Evolutionary conservation across 352 stramenopile species (phyloP), one percentile per base, ranked within the genome.

Genomic region (Pythium sukuiense): DNA sequence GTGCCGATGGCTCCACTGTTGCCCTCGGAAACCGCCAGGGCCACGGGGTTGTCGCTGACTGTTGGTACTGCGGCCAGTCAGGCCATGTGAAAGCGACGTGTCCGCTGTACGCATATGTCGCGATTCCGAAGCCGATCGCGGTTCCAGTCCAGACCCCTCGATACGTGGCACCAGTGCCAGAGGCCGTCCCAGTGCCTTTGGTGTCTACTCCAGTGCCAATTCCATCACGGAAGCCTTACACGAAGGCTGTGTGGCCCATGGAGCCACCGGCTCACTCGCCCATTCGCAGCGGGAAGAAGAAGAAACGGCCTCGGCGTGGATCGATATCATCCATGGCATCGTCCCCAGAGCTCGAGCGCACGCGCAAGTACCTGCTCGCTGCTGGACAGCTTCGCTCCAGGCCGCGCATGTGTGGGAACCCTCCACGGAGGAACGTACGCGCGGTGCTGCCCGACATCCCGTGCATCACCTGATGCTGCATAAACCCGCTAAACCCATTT

Each of bases 31-130:
- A 8, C 9, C 57, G 64, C 3, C 7, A 30, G 46, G 11, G 29
- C 20, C 49, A 26, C 39, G 24, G 24, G 6, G 24, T 35, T 9
- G 61, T 84, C 20, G 72, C 72, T 1, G 82, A 91, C 35, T 93
- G 85, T 68, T 93, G 85, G 85, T 93, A 93, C 55, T 93, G 85
- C 46, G 85, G 85, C 6, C 79, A 83, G 41, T 72, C 78, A 20
- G 83, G 83, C 0, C 85, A 93, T 61, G 87, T 87, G 62, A 93
- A 93, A 69, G 76, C 78, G 20, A 74, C 83, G 61, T 93, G 83
- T 52, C 85, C 85, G 20, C 85, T 91, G 74, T 70, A 67, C 26
- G 67, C 62, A 0, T 74, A 65, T 53, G 61, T 70, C 14, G 45
- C 56, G 20, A 63, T 69, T 45, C 56, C 66, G 2, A 48, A 49